These are phyloP conservation scores for Metschnikowia reukaufii DNA, from an alignment of 805 yeast genomes.

Conservation along the genomic window DNA sequence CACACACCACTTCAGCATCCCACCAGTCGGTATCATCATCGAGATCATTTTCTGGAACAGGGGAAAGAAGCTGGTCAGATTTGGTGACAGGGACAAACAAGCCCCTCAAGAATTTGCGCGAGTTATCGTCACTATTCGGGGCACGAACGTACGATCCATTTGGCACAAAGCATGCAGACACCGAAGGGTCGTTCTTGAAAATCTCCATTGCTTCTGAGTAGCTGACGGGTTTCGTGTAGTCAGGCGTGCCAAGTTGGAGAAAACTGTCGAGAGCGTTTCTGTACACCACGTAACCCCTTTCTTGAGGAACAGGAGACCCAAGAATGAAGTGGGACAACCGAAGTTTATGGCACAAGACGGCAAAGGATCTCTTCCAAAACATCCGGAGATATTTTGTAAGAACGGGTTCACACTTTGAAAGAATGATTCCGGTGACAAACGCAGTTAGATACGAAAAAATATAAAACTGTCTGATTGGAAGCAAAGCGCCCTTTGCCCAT, in stretches of 20 bases:
- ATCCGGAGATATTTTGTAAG: slow-evolving; percentile 37
- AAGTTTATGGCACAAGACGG: slow-evolving; percentile 51
- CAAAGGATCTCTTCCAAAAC: slow-evolving; percentile 66
- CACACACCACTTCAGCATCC: slow-evolving; percentile 40
- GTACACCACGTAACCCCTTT: slow-evolving; percentile 67
- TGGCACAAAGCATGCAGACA: slow-evolving; percentile 65
- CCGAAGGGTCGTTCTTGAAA: slow-evolving; percentile 42
- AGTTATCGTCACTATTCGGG: slow-evolving; percentile 77
- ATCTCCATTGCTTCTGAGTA: slow-evolving; percentile 42
- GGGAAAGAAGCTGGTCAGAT: slow-evolving; percentile 59
- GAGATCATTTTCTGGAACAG: slow-evolving; percentile 11
- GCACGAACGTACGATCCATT: slow-evolving; percentile 84
- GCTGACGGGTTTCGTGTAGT: slow-evolving; percentile 58
- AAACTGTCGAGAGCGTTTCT: slow-evolving; percentile 49
- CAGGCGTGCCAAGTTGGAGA: slow-evolving; percentile 45
- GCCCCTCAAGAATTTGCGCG: slow-evolving; percentile 60
- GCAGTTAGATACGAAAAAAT: slow-evolving; percentile 8
- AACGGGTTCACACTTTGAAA: slow-evolving; percentile 7
- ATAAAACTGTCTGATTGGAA: slow-evolving; percentile 26
- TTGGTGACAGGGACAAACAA: slow-evolving; percentile 82
- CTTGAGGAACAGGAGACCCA: slow-evolving; percentile 59
- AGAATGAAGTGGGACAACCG: slow-evolving; percentile 81
- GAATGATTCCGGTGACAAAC: slow-evolving; percentile 3
- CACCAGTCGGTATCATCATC: slow-evolving; percentile 36
- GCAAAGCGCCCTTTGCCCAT: slow-evolving; percentile 16